Evolutionary conservation across 108 stramenopile species (phyloP).

Genomic region (Skeletonema tropicum): DNA sequence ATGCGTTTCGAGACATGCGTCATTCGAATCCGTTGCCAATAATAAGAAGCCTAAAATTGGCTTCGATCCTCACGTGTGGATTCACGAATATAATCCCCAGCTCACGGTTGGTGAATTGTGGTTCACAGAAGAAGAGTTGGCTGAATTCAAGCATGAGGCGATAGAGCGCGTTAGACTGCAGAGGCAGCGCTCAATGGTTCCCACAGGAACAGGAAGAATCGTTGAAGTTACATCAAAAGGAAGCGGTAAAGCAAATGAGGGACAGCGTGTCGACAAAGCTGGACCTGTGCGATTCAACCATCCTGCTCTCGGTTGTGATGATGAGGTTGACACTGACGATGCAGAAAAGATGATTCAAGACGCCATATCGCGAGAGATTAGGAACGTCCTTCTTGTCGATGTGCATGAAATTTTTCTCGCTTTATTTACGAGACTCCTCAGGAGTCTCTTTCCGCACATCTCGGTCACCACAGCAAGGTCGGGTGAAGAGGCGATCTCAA

Average conservation of each 20-base stretch:
- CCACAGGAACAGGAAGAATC: constrained; percentile 43
- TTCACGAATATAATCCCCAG: constrained; percentile 41
- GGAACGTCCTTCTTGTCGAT: constrained; percentile 67
- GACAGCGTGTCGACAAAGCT: not conserved
- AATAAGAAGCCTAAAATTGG: constrained; percentile 24
- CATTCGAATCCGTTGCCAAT: constrained; percentile 30
- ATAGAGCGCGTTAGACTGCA: constrained; percentile 57
- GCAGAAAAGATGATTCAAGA: constrained; percentile 18
- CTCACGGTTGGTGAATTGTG: constrained; percentile 37
- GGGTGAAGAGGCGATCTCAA: constrained; percentile 57
- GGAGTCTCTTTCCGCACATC: constrained; percentile 63
- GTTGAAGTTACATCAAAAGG: constrained; percentile 37
- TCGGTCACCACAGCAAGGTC: constrained; percentile 51
- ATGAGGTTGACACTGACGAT: constrained; percentile 37
- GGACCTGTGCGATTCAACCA: constrained; percentile 19
- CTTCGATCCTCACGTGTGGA: constrained; percentile 51
- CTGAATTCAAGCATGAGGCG: constrained; percentile 64
- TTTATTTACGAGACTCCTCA: constrained; percentile 61
- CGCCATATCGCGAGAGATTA: constrained; percentile 53
- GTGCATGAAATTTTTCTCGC: constrained; percentile 54
- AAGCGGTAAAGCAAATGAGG: constrained; percentile 21
- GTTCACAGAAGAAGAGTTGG: constrained; percentile 67
- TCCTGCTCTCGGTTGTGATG: constrained; percentile 38
- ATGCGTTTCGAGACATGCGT: constrained; percentile 32
- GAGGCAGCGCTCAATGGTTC: constrained; percentile 36